Evolutionary conservation across 345 rosid species (phyloP).

Genomic region (Syzygium grande): DNA sequence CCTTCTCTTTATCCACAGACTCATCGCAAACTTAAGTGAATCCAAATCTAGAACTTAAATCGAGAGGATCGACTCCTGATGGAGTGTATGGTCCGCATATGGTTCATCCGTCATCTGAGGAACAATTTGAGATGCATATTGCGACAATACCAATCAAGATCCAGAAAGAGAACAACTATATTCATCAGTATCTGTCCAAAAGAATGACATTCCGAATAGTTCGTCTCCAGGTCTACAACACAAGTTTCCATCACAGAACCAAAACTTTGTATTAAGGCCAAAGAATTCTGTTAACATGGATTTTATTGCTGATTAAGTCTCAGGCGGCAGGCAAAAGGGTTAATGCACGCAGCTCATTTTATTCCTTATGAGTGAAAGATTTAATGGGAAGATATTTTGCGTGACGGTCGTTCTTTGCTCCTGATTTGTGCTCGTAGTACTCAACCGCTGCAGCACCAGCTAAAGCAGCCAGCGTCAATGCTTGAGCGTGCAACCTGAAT

Average conservation of each 20-base stretch:
- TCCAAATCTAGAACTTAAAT: no score
- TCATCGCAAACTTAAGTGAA: no score
- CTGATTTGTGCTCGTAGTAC: constrained; percentile 65
- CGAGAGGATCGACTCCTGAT: no score
- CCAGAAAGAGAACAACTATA: not conserved
- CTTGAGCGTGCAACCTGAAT: constrained; percentile 90
- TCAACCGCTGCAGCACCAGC: constrained; percentile 91
- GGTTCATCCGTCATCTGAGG: not conserved
- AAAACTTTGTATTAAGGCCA: not conserved
- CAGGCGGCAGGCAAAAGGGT: not conserved
- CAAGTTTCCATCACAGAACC: not conserved
- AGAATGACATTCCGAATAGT: not conserved
- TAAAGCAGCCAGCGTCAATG: constrained; percentile 76
- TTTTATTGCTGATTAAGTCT: not conserved
- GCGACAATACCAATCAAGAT: not conserved
- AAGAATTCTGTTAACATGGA: not conserved
- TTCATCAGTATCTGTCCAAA: not conserved
- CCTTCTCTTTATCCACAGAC: no score
- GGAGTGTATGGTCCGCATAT: no score
- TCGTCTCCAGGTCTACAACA: not conserved
- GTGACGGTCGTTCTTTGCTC: constrained; percentile 32
- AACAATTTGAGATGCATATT: not conserved
- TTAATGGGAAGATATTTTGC: constrained; percentile 41
- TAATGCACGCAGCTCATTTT: not conserved
- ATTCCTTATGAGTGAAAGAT: constrained; percentile 37